Evolutionary conservation across 176 grass and related monocot species (phyloP), one percentile per base, ranked within the genome.

Genomic region (Oryza meyeriana): DNA sequence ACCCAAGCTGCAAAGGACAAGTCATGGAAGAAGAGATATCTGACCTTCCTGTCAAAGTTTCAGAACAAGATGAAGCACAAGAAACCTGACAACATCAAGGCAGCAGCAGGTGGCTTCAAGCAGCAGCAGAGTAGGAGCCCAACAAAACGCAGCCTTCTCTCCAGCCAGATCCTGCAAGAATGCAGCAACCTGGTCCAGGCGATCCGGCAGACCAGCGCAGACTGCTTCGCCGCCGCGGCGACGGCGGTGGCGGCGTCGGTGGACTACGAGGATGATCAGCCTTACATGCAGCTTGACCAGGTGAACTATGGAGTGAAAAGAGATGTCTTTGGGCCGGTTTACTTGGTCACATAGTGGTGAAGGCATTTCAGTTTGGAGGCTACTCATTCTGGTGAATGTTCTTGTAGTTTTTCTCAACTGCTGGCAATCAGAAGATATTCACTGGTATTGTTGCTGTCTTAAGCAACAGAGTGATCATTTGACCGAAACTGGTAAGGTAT

Each of bases 281-380:
- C 79, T 59, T 89, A 89, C 68, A 47, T 80, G 83, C 86, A 89
- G 72, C 86, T 92, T 52, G 86, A 92, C 64, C 80, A 84, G 39
- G 83, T 84, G 52, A 59, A 2, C 41, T 63, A 82, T 29, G 72
- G 76, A 24, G 55, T 89, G 35, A 86, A 68, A 69, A 83, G 86
- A 74, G 90, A 92, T n/a, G 79, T 79, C 12, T 86, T 86, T 86
- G 90, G 90, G 2, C 90, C 86, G 1, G 42, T 92, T 61, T 92
- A 89, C 67, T 38, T 86, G 39, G 90, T 92, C 52, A 84, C 86
- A 3, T 87, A 42, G 44, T 39, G 71, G 32, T 38, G 71, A 29
- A 8, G 40, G 2, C 1, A 38, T 12, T 65, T 83, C 12, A 47
- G 57, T 10, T n/a, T 26, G 4, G 26, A 18, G n/a, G 4, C 6